These are phyloP conservation scores for Arachnomyces sp. DNA, from an alignment of 2,329 filamentous ascomycete species.

Conservation along the genomic window DNA sequence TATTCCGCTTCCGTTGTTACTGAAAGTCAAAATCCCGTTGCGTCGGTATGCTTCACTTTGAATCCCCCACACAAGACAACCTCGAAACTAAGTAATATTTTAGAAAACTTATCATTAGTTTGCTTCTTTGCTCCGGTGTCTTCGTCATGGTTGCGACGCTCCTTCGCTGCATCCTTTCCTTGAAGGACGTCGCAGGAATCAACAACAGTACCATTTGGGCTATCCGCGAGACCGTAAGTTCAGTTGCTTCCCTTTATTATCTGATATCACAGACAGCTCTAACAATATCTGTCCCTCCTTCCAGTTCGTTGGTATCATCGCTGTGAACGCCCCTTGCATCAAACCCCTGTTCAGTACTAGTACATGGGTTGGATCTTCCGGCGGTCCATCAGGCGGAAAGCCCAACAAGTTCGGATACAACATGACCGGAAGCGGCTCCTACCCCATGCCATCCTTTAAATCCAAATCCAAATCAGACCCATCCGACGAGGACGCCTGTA, in stretches of 20 bases:
- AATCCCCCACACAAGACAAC: background rate
- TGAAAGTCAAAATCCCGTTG: slow-evolving; percentile 30
- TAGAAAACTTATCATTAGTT: slow-evolving; percentile 29
- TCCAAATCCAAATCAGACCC: too few species aligned
- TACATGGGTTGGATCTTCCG: slow-evolving; percentile 8
- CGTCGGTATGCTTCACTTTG: slow-evolving; percentile 14
- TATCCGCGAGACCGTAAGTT: slow-evolving; percentile 32
- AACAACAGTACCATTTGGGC: slow-evolving; percentile 35
- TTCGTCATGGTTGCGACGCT: slow-evolving; percentile 37
- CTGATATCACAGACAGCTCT: too few species aligned
- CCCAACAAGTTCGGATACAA: too few species aligned
- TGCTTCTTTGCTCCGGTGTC: slow-evolving; percentile 36
- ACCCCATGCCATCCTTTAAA: too few species aligned
- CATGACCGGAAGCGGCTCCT: too few species aligned
- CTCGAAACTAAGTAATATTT: background rate
- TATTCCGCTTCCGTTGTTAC: slow-evolving; percentile 35
- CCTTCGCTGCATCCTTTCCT: slow-evolving; percentile 32
- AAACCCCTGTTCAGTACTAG: slow-evolving; percentile 30
- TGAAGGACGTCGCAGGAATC: slow-evolving; percentile 29
- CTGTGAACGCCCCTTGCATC: slow-evolving; percentile 34
- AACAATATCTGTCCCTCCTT: background rate
- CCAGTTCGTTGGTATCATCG: slow-evolving; percentile 35
- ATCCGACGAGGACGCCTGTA: too few species aligned
- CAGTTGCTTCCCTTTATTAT: background rate
- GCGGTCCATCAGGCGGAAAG: too few species aligned